Base-by-base conservation (phyloP, 2,329 filamentous ascomycete species). In the Aspergillus sp. region DNA sequence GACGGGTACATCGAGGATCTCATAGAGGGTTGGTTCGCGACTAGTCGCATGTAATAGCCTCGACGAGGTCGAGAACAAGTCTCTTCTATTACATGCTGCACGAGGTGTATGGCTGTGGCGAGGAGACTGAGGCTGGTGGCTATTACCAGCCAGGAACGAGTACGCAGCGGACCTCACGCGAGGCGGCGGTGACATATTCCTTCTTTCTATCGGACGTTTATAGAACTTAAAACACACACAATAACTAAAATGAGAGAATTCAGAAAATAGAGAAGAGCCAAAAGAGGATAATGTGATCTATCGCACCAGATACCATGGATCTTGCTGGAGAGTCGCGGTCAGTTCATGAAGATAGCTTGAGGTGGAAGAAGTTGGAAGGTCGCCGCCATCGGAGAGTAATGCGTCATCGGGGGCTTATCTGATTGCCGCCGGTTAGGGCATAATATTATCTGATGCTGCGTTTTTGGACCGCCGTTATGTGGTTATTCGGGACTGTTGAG, bases 1-100 rank as follows among this genome's bases (percentile, higher is more conserved):
- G 38, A 77, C 74, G 0, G 79, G 70, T n/a, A 98, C 67, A 38
- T 83, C 79, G 44, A 98, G 77, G 36, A 83, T 82, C 58, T 91
- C 85, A 68, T 98, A 98, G 71, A 94, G 85, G 51, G 82, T 88
- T 56, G 67, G 59, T 34, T 72, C 56, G 56, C 62, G 60, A 61
- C 63, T 50, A 48, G 63, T 42, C 45, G 54, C 49, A 27, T 42
- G 19, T 19, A 19, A 44, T 41, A 44, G 45, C 33, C 44, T 60
- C 44, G 51, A 49, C 8, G 66, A 73, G 48, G 67, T 69, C 63
- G 78, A 75, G 57, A 81, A 77, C 9, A 35, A 27, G 19, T 26
- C 27, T 26, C 27, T 8, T 39, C 12, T 39, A 26, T 6, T 3
- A 26, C 6, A 19, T 9, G 26, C 7, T 39, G 36, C 12, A 28